A percentile compares a stretch with the other conserved stretches of the same genome.
These are phyloP conservation scores for Fomitopsis serialis DNA, from an alignment of 768 basidiomycete genomes.

Conservation along the genomic window DNA sequence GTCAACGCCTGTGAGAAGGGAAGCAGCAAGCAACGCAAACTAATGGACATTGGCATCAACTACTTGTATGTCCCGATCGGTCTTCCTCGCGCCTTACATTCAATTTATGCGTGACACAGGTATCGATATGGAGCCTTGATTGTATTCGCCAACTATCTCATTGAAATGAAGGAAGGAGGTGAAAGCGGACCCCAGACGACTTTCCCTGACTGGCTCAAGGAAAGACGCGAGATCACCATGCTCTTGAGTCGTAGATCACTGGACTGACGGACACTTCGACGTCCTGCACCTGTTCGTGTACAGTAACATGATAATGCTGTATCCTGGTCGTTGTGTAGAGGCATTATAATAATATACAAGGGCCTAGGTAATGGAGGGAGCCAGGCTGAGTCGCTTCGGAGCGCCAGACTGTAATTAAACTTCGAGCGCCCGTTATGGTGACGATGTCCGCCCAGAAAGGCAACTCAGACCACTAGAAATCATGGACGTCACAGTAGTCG, in stretches of 20 bases:
- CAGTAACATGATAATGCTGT: no score
- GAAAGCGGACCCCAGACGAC: constrained; percentile 35
- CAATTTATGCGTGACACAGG: constrained; percentile 27
- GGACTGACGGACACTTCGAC: constrained; percentile 35
- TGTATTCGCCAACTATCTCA: constrained; percentile 91
- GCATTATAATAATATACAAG: no score
- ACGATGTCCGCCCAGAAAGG: no score
- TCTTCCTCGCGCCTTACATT: neutral
- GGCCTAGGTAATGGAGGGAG: no score
- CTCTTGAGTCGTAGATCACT: constrained; percentile 63
- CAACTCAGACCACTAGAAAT: no score
- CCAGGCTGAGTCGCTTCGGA: no score
- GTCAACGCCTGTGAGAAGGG: constrained; percentile 78
- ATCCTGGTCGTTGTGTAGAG: no score
- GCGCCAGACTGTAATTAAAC: no score
- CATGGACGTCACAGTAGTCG: no score
- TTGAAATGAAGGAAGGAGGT: constrained; percentile 52
- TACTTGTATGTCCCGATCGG: constrained; percentile 48
- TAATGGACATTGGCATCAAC: constrained; percentile 77
- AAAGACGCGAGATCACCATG: constrained; percentile 81
- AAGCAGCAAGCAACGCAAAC: constrained; percentile 67
- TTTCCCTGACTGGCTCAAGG: constrained; percentile 80
- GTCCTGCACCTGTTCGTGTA: no score
- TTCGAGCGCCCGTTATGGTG: no score
- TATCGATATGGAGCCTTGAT: constrained; percentile 90